Conservation (phyloP, 176 grass and related monocot genomes). For the Secale cereale region DNA sequence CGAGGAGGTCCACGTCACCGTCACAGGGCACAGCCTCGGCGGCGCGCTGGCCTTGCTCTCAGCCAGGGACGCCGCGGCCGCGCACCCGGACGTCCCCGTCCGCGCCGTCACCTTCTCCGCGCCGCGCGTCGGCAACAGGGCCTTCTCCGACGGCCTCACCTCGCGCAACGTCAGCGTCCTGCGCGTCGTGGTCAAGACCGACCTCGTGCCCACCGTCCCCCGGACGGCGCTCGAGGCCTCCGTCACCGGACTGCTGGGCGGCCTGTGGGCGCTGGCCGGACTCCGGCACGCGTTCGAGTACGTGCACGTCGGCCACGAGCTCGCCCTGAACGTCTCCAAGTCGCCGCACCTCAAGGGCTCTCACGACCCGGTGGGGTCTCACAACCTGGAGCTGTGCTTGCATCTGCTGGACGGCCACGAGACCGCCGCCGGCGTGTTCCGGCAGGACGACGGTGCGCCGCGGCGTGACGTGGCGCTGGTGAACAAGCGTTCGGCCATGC, state of each 20-base stretch:
- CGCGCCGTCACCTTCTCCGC: constrained; percentile 55
- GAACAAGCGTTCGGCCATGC: not conserved
- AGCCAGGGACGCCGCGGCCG: constrained; percentile 43
- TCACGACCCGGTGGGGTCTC: constrained; percentile 9
- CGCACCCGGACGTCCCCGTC: constrained; percentile 6
- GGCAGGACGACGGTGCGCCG: not conserved
- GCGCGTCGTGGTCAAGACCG: constrained; percentile 32
- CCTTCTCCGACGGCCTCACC: constrained; percentile 31
- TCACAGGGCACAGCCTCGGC: constrained; percentile 69
- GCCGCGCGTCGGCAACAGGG: constrained; percentile 55
- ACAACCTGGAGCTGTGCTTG: constrained; percentile 34
- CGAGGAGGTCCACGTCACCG: constrained; percentile 29
- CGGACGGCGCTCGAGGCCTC: not conserved
- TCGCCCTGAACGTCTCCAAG: constrained; percentile 16
- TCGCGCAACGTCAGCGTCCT: constrained; percentile 27
- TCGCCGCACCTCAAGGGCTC: constrained; percentile 26
- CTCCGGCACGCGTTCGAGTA: not conserved
- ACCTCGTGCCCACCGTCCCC: constrained; percentile 47
- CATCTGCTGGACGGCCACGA: constrained; percentile 27
- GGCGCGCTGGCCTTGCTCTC: constrained; percentile 57
- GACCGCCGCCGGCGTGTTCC: not conserved
- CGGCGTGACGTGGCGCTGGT: not conserved
- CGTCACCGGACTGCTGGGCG: constrained; percentile 35
- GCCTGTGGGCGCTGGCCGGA: constrained; percentile 33
- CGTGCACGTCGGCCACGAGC: constrained; percentile 25